Base-by-base conservation (phyloP, 1,284 basidiomycete species). In the Trametes pubescens region DNA sequence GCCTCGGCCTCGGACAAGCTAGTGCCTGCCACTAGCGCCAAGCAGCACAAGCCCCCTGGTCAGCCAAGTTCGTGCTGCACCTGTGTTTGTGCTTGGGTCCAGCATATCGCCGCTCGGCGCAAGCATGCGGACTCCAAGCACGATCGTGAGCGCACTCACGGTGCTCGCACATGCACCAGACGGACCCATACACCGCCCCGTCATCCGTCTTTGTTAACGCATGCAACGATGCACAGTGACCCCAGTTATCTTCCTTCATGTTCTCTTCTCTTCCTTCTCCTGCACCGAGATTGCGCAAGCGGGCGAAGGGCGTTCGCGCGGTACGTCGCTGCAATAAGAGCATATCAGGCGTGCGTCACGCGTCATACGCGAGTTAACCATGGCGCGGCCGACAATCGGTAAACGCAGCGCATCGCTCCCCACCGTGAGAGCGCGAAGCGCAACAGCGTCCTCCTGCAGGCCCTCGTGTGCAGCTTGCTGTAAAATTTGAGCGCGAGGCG, bases 351-450 rank as follows among this genome's bases (percentile, higher is more conserved):
- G 47, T 24, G 49, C 59, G 59, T 61, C 59, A 61, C 16, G 49
- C 59, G 59, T 61, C 59, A 61, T 61, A 18, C 29, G 46, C 43
- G 46, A 40, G 53, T 55, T 59, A 60, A 67, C 57, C 63, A 46
- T 64, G 54, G 62, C 46, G 48, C 21, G 43, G 57, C 58, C 66
- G 62, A 61, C 57, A 57, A 62, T 54, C 22, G 66, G 66, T 60
- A 65, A 61, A 49, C 21, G 55, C 62, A 60, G 60, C 62, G 61
- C 49, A 44, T 59, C 46, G 60, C 51, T 44, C 49, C 29, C 35
- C 46, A 11, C 57, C 59, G 66, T 67, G 66, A 55, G 66, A 62
- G 60, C 47, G 54, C n/a, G 40, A 56, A 34, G 34, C 34, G 44
- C n/a, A 29, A 44, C 40, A 60, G 57, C 52, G 32, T 43, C 60